phyloP scores from a whole-genome alignment of 2,329 filamentous ascomycete species.

The Diatrype stigma region DNA sequence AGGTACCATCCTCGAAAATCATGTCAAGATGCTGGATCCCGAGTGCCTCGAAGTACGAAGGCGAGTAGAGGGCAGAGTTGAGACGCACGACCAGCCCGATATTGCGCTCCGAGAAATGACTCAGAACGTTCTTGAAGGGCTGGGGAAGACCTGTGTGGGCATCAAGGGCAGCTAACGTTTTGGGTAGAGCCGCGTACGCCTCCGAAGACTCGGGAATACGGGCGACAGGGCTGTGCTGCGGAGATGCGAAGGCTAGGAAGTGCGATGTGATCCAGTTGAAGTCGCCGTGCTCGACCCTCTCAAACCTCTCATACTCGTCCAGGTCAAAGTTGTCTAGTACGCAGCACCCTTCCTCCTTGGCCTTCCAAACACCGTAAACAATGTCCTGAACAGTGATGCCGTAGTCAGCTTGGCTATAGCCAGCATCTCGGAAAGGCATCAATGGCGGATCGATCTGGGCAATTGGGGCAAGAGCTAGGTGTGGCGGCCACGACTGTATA shows the following conservation, averaged over 20 bases:
- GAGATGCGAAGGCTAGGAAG: constrained; percentile 95
- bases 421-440: constrained; percentile 98
- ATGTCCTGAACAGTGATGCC: constrained; percentile 94
- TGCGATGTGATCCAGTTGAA: constrained; percentile 99
- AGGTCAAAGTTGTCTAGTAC: constrained; percentile 91
- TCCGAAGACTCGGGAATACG: constrained; percentile 71
- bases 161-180: constrained; percentile 68
- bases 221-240: constrained; percentile 73
- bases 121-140: constrained; percentile 93
- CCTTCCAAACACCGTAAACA: constrained; percentile 97
- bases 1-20: constrained; percentile 99
- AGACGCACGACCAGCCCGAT: constrained; percentile 91
- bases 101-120: constrained; percentile 81
- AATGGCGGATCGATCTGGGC: constrained; percentile 94
- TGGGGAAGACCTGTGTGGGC: constrained; percentile 66
- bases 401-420: constrained; percentile 97
- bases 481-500: constrained; percentile 95
- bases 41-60: constrained; percentile 93
- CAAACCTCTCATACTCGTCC: constrained; percentile 93
- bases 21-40: constrained; percentile 97
- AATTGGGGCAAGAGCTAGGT: constrained; percentile 90
- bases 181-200: constrained; percentile 69
- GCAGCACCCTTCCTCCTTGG: constrained; percentile 91
- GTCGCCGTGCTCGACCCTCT: constrained; percentile 95
- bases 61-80: constrained; percentile 93